phyloP scores from a whole-genome alignment of 441 rosid genomes.

The Theobroma grandiflorum region DNA sequence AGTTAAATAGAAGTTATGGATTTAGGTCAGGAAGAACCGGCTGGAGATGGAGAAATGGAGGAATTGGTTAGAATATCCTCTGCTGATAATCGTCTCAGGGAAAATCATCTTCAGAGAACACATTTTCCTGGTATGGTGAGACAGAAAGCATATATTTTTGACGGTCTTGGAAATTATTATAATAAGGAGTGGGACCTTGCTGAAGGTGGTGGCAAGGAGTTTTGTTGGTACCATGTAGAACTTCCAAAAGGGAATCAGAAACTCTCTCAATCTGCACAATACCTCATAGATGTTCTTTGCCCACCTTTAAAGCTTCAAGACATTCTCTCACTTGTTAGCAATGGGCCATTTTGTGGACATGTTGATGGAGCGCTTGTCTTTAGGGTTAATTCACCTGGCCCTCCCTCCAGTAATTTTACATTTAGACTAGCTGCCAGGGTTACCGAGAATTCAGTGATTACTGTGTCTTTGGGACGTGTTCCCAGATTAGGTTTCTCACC shows the following conservation, averaged over 20 bases:
- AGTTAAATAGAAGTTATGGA: constrained; percentile 48
- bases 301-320: constrained; percentile 96
- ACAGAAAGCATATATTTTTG: constrained; percentile 83
- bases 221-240: constrained; percentile 97
- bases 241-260: constrained; percentile 83
- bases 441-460: constrained; percentile 83
- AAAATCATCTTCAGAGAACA: constrained; percentile 30
- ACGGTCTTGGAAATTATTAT: constrained; percentile 74
- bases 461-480: constrained; percentile 90
- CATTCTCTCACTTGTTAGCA: constrained; percentile 92
- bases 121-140: constrained; percentile 75
- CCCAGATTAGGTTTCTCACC: constrained; percentile 92
- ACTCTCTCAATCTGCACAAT: constrained; percentile 84
- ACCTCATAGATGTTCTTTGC: constrained; percentile 87
- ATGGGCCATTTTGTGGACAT: constrained; percentile 89
- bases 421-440: constrained; percentile 91
- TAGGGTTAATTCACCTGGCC: constrained; percentile 94
- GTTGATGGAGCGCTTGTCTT: constrained; percentile 94
- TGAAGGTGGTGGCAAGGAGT: constrained; percentile 74
- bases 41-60: constrained; percentile 51
- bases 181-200: constrained; percentile 84
- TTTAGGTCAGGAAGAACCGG: constrained; percentile 44
- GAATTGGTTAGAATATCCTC: constrained; percentile 53
- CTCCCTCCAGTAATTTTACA: constrained; percentile 74
- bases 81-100: constrained; percentile 35